A percentile compares a stretch with the other conserved stretches of the same genome.
phyloP scores from a whole-genome alignment of 2,329 filamentous ascomycete species.

The Cadophora malorum region DNA sequence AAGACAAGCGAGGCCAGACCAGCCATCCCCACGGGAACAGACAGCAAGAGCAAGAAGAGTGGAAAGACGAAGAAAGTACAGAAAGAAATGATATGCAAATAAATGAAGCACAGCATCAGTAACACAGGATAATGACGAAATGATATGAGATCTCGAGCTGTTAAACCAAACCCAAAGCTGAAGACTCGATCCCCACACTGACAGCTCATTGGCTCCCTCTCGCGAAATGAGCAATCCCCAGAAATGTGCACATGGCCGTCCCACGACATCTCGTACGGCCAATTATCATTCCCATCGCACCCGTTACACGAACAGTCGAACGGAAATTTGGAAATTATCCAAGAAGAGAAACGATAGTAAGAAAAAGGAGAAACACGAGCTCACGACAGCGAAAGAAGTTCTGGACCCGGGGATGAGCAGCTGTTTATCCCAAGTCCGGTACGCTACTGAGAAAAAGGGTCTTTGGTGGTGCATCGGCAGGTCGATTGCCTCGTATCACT shows the following conservation, averaged over 20 bases:
- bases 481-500: background rate
- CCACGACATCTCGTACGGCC: background rate
- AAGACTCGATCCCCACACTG: background rate
- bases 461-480: background rate
- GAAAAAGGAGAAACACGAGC: background rate
- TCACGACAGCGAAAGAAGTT: background rate
- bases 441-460: background rate
- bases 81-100: background rate
- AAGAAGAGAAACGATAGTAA: background rate
- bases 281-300: background rate
- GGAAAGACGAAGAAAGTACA: background rate
- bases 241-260: background rate
- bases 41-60: too few species aligned
- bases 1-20: background rate
- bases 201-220: background rate
- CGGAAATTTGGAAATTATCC: background rate
- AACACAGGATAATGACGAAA: background rate
- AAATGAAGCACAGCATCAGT: background rate
- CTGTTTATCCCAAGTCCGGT: background rate
- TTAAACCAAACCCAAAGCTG: background rate
- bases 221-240: slow-evolving; percentile 11
- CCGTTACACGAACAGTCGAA: background rate
- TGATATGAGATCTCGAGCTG: background rate
- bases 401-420: background rate
- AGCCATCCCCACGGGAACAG: too few species aligned